Evolutionary conservation across 768 basidiomycete species (phyloP), one percentile per base, ranked within the genome.

Genomic region (Lactarius hatsudake): DNA sequence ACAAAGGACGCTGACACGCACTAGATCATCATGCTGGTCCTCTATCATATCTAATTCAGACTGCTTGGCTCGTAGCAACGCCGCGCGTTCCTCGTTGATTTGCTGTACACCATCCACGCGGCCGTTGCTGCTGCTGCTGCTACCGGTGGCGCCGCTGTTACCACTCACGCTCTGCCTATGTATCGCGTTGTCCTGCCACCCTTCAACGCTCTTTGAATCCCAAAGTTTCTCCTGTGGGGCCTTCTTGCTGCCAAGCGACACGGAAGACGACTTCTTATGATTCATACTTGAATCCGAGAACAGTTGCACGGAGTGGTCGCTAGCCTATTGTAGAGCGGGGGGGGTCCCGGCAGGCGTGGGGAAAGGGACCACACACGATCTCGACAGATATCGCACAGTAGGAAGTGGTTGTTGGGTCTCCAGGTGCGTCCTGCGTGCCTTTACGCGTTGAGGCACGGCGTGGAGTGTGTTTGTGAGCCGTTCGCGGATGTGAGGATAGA

Each of bases 1-100:
- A 61, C 64, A 55, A 20, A 26, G 63, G 65, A 54, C 20, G 38
- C 17, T 13, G 62, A 45, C 4, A 62, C 91, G 72, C 75, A 93
- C 93, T 78, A 90, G 75, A 71, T 83, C 81, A 75, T 94, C 93
- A 78, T 94, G 93, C 69, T 74, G 80, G 64, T 88, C 84, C 65
- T 86, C 73, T 32, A 91, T 82, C 6, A 75, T 74, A 70, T 86
- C 84, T 71, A 94, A 74, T 69, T 88, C 79, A 17, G 73, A 73
- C 75, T 89, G 87, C 75, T 84, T 87, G 71, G 85, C 79, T 59
- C 77, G 76, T n/a, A 94, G 71, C 74, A 89, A 73, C 61, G 77
- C 78, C 28, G 77, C 75, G 59, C 81, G 81, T 69, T 80, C 80
- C 28, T 66, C 73, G 17, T 71, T 76, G 55, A 82, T 55, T 40